Evolutionary conservation across 208 protist genomes (phyloP).

Genomic region (Trypanosomatidae sp.): DNA sequence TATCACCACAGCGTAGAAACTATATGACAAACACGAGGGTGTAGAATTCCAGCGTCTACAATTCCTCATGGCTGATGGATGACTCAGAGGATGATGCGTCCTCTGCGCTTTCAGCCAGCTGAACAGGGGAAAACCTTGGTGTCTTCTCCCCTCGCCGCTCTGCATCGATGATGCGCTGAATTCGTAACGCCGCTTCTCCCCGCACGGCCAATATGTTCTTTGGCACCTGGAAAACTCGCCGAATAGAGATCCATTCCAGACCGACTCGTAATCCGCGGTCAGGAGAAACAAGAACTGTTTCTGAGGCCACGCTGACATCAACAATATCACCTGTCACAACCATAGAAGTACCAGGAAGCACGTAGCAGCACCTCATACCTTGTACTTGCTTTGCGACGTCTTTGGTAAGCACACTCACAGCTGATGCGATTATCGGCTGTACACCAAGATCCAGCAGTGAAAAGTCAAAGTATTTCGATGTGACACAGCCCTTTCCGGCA

Average conservation of each 20-base stretch:
- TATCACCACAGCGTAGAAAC: not conserved
- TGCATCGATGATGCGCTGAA: conserved; percentile 26
- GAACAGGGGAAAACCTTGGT: conserved; percentile 15
- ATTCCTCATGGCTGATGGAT: not conserved
- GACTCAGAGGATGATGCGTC: not conserved
- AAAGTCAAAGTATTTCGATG: conserved; percentile 27
- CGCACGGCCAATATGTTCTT: conserved; percentile 38
- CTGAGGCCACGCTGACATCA: conserved; percentile 33
- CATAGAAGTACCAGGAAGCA: conserved; percentile 50
- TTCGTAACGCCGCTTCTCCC: conserved; percentile 9
- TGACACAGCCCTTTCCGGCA: conserved; percentile 17
- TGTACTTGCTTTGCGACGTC: conserved; percentile 25
- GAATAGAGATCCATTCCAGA: conserved; percentile 46
- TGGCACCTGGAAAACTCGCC: conserved; percentile 45
- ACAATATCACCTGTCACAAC: conserved; percentile 58
- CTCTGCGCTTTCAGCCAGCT: conserved; percentile 6
- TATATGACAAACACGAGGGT: not conserved
- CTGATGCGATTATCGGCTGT: conserved; percentile 5
- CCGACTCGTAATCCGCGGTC: conserved; percentile 38
- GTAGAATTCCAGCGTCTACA: not conserved
- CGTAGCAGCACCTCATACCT: conserved; percentile 49
- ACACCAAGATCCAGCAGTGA: conserved; percentile 20
- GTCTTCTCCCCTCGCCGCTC: conserved; percentile 24
- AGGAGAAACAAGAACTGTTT: conserved; percentile 45
- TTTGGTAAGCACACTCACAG: not conserved